Evolutionary conservation across 208 protist genomes (phyloP).

Genomic region (Wallacemonas sp.): DNA sequence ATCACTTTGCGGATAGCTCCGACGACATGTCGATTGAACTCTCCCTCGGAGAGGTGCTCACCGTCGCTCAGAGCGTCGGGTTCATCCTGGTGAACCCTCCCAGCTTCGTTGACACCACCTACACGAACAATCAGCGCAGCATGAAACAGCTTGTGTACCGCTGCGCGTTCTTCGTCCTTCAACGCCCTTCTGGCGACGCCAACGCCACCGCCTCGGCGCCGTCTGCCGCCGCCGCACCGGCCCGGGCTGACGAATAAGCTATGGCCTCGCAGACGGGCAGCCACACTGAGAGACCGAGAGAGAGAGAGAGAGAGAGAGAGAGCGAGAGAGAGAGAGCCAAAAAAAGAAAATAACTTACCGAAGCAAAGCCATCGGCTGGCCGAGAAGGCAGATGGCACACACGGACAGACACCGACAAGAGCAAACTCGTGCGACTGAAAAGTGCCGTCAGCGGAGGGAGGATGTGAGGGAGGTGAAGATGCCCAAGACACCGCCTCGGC

Average conservation of each 20-base stretch:
- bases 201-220: not conserved
- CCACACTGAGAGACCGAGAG: no score
- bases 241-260: no score
- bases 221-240: not conserved
- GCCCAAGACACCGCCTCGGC: no score
- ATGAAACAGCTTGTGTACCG: conserved; percentile 92
- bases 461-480: not conserved
- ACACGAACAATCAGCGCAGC: conserved; percentile 90
- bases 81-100: conserved; percentile 69
- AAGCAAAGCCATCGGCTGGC: no score
- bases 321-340: not conserved
- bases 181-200: conserved; percentile 30
- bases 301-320: not conserved
- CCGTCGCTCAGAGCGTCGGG: conserved; percentile 75
- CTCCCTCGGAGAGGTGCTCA: conserved; percentile 83
- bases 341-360: not conserved
- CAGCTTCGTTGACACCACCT: conserved; percentile 84
- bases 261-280: no score
- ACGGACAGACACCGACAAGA: not conserved
- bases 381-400: no score
- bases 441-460: not conserved
- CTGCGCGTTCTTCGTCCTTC: conserved; percentile 89
- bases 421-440: no score
- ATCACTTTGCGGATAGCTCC: conserved; percentile 92
- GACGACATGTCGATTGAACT: conserved; percentile 91